phyloP scores from a whole-genome alignment of 129 eudicot species.

The Artemisia tridentata region DNA sequence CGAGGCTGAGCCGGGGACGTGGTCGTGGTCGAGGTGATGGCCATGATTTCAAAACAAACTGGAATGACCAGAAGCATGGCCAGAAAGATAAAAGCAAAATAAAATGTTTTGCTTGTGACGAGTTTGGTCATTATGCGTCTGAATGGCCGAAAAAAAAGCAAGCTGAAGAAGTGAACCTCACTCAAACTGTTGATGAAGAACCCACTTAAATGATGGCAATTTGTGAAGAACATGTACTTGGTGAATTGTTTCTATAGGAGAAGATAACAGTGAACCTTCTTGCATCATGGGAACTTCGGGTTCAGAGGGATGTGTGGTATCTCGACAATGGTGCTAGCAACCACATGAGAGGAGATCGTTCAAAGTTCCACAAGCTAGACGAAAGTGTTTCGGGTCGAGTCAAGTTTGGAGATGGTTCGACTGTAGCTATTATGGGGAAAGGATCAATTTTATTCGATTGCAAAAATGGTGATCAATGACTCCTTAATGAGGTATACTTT shows the following conservation, averaged over 20 bases:
- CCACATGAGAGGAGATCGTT: neutral
- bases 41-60: neutral
- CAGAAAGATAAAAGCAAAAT: neutral
- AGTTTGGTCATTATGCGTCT: too few species aligned
- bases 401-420: neutral
- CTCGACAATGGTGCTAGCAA: neutral
- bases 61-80: neutral
- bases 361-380: neutral
- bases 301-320: neutral
- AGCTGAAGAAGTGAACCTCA: too few species aligned
- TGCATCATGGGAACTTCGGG: too few species aligned
- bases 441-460: neutral
- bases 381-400: neutral
- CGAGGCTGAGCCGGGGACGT: neutral
- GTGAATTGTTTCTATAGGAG: too few species aligned
- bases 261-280: too few species aligned
- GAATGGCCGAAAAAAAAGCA: too few species aligned
- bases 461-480: too few species aligned
- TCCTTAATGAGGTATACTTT: too few species aligned
- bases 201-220: too few species aligned
- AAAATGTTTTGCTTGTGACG: neutral
- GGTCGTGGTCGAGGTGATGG: neutral
- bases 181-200: too few species aligned
- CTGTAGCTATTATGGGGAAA: neutral
- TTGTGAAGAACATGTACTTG: too few species aligned